Conservation (phyloP, 306 rosid genomes). For the Albizia julibrissin region DNA sequence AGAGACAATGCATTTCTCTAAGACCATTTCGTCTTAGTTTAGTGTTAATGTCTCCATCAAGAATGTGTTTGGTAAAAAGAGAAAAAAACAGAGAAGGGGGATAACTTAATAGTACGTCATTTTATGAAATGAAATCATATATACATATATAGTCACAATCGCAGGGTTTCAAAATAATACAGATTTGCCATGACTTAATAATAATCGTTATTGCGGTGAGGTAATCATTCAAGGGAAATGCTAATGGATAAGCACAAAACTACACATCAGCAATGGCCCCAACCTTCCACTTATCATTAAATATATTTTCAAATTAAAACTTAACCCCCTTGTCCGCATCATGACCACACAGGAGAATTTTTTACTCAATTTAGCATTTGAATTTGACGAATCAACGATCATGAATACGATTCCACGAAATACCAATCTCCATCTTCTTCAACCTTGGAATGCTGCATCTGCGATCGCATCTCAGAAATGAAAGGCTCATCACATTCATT, state of each 20-base stretch:
- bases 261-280: background rate
- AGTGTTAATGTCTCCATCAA: too few relatives aligned
- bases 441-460: constrained; percentile 37
- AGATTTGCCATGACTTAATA: too few relatives aligned
- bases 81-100: too few relatives aligned
- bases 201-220: background rate
- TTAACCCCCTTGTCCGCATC: background rate
- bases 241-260: background rate
- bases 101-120: too few relatives aligned
- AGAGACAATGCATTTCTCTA: too few relatives aligned
- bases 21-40: too few relatives aligned
- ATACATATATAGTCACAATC: too few relatives aligned
- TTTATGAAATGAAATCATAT: too few relatives aligned
- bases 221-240: background rate
- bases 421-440: constrained; percentile 63
- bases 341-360: background rate
- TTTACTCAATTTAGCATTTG: background rate
- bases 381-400: constrained; percentile 13
- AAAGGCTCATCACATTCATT: constrained; percentile 31
- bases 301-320: background rate
- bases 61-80: too few relatives aligned
- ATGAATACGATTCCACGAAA: constrained; percentile 44
- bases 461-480: constrained; percentile 39
- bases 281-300: background rate
- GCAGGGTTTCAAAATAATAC: too few relatives aligned